Conservation (phyloP, 2,329 filamentous ascomycete species). For the Cordyceps fumosorosea region DNA sequence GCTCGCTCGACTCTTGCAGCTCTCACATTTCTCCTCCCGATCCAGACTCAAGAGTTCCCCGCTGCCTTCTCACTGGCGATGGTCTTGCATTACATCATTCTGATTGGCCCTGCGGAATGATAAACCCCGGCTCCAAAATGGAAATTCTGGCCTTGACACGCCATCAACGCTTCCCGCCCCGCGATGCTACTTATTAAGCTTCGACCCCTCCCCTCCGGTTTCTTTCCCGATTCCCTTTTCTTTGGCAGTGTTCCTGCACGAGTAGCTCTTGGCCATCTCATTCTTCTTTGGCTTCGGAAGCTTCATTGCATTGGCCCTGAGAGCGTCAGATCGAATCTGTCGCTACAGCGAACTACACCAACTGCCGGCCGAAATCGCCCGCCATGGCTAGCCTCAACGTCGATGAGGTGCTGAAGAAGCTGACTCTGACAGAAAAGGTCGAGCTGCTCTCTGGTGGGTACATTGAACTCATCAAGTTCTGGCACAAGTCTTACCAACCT, state of each 20-base stretch:
- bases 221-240: not conserved
- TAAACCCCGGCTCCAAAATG: not conserved
- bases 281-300: not conserved
- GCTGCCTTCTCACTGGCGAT: not conserved
- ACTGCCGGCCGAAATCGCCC: conserved; percentile 1
- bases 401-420: conserved; percentile 47
- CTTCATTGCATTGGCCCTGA: not conserved
- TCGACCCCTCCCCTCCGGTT: not conserved
- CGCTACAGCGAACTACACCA: not conserved
- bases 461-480: not conserved
- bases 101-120: not conserved
- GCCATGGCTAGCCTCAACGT: conserved; percentile 47
- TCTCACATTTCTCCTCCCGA: not conserved
- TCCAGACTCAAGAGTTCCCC: not conserved
- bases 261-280: not conserved
- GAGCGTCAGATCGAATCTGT: not conserved
- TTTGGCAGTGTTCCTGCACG: not conserved
- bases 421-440: conserved; percentile 46
- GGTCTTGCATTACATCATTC: not conserved
- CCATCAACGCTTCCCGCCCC: not conserved
- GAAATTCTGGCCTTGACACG: not conserved
- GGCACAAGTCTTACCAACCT: not conserved
- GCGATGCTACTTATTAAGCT: conserved; percentile 12
- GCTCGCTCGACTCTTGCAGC: not conserved
- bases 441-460: conserved; percentile 43